Base-by-base conservation (phyloP, 179 eudicot genomes). In the Carnegiea gigantea region DNA sequence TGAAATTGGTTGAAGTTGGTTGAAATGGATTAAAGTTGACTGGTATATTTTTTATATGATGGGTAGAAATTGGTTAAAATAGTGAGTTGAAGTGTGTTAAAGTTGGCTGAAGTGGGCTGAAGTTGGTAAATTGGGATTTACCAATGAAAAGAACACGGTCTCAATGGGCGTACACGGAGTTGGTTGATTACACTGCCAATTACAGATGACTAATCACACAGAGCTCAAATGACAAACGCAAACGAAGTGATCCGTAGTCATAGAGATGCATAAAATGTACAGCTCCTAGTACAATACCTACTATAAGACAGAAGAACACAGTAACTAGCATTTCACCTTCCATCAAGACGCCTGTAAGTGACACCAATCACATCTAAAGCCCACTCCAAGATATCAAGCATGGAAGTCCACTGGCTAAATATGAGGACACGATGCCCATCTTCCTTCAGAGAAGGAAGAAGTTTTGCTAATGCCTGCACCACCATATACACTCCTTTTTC, bases 381-480 rank as follows among this genome's bases (percentile, higher is more conserved):
- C 99, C 99, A 96, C 88, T 96, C 99, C 88, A 96, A 88, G 83
- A 96, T 96, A 88, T 96, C 99, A 89, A 96, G 98, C 99, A 96
- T 96, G 33, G 99, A 96, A 44, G 99, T 96, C 99, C 99, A 96
- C 67, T 96, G 99, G 90, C 99, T 96, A 90, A 96, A 96, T 83
- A 96, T 96, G 57, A 96, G 98, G 82, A 91, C 99, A 75, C 99
- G 92, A 73, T 95, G 97, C 73, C 98, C 98, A 75, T 80, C 83
- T 86, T 77, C 83, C 86, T 87, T 86, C 72, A 96, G 79, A 49
- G 85, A 82, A 24, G 99, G 99, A 82, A 96, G 95, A 83, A 96
- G 94, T 83, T 79, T 82, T 21, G 92, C 88, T 81, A 96, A 88
- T 77, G 87, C 93, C 99, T 96, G 88, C 74, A 81, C 71, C 85